Percentiles rank a stretch among this genome's conserved stretches.
Conservation (phyloP, 169 alveolate species). For the Hepatocystis sp. region DNA sequence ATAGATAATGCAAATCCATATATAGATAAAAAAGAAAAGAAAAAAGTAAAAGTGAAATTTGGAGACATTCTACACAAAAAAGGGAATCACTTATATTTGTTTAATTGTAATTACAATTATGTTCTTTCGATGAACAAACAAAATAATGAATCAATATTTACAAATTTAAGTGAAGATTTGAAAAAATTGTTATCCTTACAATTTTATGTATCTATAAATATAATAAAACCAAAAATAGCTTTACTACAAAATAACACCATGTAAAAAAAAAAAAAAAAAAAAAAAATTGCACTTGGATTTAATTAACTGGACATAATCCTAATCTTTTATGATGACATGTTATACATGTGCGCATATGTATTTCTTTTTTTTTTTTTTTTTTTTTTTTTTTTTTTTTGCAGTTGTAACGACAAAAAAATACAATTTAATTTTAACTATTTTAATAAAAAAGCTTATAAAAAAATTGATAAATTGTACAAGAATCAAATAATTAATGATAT, state of each 20-base stretch:
- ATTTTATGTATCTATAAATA: slow-evolving; percentile 36
- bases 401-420: slow-evolving; percentile 18
- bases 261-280: slow-evolving; percentile 30
- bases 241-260: slow-evolving; percentile 25
- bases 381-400: slow-evolving; percentile 9
- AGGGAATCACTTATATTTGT: slow-evolving; percentile 35
- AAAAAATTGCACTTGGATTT: slow-evolving; percentile 3
- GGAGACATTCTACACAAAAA: slow-evolving; percentile 44
- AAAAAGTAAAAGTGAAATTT: slow-evolving; percentile 20
- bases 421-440: slow-evolving; percentile 42
- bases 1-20: slow-evolving; percentile 11
- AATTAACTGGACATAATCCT: neutral
- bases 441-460: slow-evolving; percentile 66
- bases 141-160: neutral
- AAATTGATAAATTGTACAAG: slow-evolving; percentile 51
- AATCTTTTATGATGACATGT: neutral
- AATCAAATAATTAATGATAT: slow-evolving; percentile 33
- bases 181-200: slow-evolving; percentile 20
- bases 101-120: slow-evolving; percentile 39
- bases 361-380: neutral
- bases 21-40: slow-evolving; percentile 31
- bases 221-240: slow-evolving; percentile 26
- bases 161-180: slow-evolving; percentile 17
- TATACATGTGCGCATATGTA: neutral
- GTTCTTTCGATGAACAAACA: neutral